Percentiles rank a stretch among this genome's conserved stretches.
Evolutionary conservation across 768 basidiomycete genomes (phyloP).

Genomic region (Bullera alba): DNA sequence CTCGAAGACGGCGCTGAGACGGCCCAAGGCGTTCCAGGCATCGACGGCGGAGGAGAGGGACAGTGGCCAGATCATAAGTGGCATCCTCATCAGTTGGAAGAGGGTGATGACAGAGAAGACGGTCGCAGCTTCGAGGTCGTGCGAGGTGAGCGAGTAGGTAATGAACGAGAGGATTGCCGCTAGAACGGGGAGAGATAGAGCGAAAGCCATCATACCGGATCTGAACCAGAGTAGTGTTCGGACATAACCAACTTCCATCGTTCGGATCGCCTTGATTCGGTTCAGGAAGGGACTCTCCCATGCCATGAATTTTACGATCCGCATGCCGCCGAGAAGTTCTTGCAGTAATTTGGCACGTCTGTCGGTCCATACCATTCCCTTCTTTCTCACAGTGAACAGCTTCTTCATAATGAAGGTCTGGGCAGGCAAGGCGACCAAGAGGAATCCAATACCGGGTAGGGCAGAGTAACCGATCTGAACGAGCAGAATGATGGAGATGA

Average conservation of each 20-base stretch:
- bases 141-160: constrained; percentile 57
- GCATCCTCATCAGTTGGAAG: constrained; percentile 74
- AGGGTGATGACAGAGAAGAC: constrained; percentile 79
- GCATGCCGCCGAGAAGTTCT: constrained; percentile 81
- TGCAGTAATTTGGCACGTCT: constrained; percentile 81
- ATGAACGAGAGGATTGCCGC: constrained; percentile 65
- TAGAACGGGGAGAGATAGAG: constrained; percentile 62
- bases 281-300: constrained; percentile 78
- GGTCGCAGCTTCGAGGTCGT: constrained; percentile 51
- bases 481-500: constrained; percentile 56
- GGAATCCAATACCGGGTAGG: constrained; percentile 36
- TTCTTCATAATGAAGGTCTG: constrained; percentile 68
- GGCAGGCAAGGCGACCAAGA: constrained; percentile 53
- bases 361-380: constrained; percentile 81
- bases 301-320: constrained; percentile 85
- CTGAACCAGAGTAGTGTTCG: constrained; percentile 52
- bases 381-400: constrained; percentile 62
- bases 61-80: constrained; percentile 62
- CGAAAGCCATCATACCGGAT: constrained; percentile 59
- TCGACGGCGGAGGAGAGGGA: constrained; percentile 69
- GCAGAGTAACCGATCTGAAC: constrained; percentile 51
- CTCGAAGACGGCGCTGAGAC: constrained; percentile 72
- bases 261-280: constrained; percentile 63
- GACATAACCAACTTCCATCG: constrained; percentile 62
- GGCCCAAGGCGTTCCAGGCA: constrained; percentile 68